Evolutionary conservation across 2,329 filamentous ascomycete species (phyloP).

Genomic region (Arthrobotrys entomopaga): DNA sequence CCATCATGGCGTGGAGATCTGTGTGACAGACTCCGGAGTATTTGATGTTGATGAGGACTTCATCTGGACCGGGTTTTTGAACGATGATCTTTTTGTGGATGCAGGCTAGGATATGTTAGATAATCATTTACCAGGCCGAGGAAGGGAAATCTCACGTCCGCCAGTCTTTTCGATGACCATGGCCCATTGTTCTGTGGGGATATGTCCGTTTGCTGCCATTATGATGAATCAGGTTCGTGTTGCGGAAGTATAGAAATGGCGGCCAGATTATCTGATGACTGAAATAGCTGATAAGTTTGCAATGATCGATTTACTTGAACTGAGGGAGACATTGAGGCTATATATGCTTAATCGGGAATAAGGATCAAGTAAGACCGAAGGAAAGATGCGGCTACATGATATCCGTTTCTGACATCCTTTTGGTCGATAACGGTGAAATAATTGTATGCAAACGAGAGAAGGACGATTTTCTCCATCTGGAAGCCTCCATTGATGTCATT

Average conservation of each 20-base stretch:
- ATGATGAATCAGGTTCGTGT: conserved; percentile 54
- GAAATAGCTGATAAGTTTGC: conserved; percentile 16
- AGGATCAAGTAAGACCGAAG: conserved; percentile 44
- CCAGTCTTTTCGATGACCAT: conserved; percentile 87
- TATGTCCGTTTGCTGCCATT: conserved; percentile 63
- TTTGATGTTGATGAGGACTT: conserved; percentile 77
- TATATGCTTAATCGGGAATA: conserved; percentile 41
- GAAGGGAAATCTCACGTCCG: conserved; percentile 67
- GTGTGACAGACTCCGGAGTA: conserved; percentile 60
- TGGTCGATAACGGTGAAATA: conserved; percentile 15
- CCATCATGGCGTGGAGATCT: conserved; percentile 72
- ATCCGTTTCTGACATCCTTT: not conserved
- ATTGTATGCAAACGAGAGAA: not conserved
- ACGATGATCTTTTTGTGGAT: conserved; percentile 85
- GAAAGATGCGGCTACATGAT: conserved; percentile 15
- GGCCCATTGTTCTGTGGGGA: conserved; percentile 89
- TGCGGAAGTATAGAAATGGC: conserved; percentile 42
- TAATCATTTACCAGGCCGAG: conserved; percentile 5
- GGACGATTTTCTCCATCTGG: not conserved
- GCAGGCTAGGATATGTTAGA: conserved; percentile 59
- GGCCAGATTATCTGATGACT: conserved; percentile 25
- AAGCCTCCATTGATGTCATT: conserved; percentile 20
- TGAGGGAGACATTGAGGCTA: conserved; percentile 1
- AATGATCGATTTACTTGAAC: not conserved
- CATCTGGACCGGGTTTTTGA: conserved; percentile 81